Base-by-base conservation (phyloP, 768 basidiomycete genomes). In the Mycena rebaudengoi region DNA sequence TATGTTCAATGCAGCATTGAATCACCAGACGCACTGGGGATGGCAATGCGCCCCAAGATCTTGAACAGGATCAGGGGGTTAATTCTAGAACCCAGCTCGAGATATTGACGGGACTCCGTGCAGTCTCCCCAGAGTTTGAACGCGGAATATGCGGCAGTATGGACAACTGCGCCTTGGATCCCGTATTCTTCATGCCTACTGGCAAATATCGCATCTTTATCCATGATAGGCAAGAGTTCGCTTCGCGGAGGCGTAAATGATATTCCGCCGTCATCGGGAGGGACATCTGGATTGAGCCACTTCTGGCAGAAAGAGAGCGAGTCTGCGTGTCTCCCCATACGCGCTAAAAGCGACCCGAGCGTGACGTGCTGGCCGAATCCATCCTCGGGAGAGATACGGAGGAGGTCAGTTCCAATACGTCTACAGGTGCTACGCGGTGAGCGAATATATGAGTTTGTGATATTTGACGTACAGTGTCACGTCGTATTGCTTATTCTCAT, bases 61-160 rank as follows among this genome's bases (percentile, higher is more conserved):
- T 56, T 56, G 21, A 56, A 56, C 23, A 56, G 33, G 26, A 56
- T 56, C 21, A 56, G 30, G 0, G 54, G 54, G 21, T 56, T 45
- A 13, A 56, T 35, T 4, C 41, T 29, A 6, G 32, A 29, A 3
- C 29, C 54, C 1, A 45, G 54, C 54, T 45, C 54, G 12, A 56
- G 41, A 35, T 56, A 56, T 26, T 56, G 54, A 2, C 32, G 54
- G 14, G 43, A 44, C 30, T 56, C 30, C 1, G 54, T 40, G 21
- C 41, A 44, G 54, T 45, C 41, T 7, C 30, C 54, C 54, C 41
- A 56, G 7, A 56, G 41, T 11, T 21, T 44, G 41, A 56, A 56
- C 18, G 54, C 41, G 5, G 41, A 1, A 4, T 44, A 18, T 1
- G 54, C 43, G 14, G 41, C 41, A 3, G 41, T 44, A 21, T 56